Percentiles rank a stretch among this genome's conserved stretches.
These are phyloP conservation scores for Xylaria cubensis DNA, from an alignment of 495 filamentous ascomycete genomes.

Conservation along the genomic window DNA sequence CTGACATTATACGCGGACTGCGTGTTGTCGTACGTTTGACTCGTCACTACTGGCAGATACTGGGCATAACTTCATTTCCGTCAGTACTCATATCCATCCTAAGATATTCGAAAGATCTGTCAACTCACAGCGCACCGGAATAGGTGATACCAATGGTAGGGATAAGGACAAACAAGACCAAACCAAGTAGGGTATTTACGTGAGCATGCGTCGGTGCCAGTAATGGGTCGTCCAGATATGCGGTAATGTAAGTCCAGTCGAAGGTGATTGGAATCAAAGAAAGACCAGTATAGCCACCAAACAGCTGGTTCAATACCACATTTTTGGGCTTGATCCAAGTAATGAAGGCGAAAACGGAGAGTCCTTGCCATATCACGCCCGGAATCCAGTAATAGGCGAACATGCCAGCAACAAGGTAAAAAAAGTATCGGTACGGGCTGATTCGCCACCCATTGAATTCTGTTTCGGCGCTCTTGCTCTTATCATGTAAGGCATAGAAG, in stretches of 20 bases:
- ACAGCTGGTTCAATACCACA: conserved; percentile 66
- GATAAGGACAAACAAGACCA: conserved; percentile 62
- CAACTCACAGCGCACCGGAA: conserved; percentile 54
- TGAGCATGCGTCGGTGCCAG: conserved; percentile 63
- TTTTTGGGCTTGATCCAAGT: conserved; percentile 64
- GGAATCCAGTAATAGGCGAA: conserved; percentile 70
- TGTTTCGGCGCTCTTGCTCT: conserved; percentile 54
- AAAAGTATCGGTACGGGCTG: conserved; percentile 65
- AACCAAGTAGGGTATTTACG: conserved; percentile 64
- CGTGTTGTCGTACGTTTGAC: conserved; percentile 65
- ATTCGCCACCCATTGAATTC: conserved; percentile 65
- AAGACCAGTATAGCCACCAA: conserved; percentile 66
- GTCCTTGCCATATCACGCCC: conserved; percentile 55
- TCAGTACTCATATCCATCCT: conserved; percentile 23
- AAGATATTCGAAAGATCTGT: conserved; percentile 44
- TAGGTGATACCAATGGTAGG: conserved; percentile 61
- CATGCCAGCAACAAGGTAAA: conserved; percentile 60
- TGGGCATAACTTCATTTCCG: conserved; percentile 34
- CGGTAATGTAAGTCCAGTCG: conserved; percentile 69
- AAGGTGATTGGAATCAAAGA: conserved; percentile 69
- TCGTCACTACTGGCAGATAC: conserved; percentile 49
- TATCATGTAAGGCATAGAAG: conserved; percentile 68
- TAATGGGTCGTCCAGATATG: conserved; percentile 63
- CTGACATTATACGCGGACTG: conserved; percentile 58
- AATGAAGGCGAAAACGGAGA: conserved; percentile 58